Base-by-base conservation (phyloP, 257 asterid genomes). In the Haberlea rhodopensis region DNA sequence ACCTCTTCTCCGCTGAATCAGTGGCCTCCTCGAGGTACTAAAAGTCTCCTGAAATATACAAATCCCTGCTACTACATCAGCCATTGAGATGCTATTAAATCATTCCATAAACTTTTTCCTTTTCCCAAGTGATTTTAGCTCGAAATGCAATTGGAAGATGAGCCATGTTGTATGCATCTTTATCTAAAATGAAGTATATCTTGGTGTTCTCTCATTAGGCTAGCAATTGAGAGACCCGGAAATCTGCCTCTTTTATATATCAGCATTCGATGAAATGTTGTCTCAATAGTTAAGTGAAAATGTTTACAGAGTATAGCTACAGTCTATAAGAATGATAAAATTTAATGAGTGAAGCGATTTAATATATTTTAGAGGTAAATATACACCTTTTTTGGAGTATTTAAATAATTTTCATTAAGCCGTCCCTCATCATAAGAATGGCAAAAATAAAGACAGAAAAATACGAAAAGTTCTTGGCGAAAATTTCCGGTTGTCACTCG, bases 11-110 rank as follows among this genome's bases (percentile, higher is more conserved):
- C 6, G 1, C 86, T 8, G 92, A 87, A 64, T 87, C 94, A 3
- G 94, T 83, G 63, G 92, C 87, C 16, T 80, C 87, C 32, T 87
- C 55, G 1, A 88, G 96, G 86, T 88, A 84, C 72, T 87, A 57
- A 79, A 56, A 5, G 15, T 67, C 52, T 9, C 27, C 45, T 0
- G 11, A 54, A 24, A 21, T n/a, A 66, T 40, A 40, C 29, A 22
- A 52, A 24, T 19, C 40, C 49, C 54, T 46, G 40, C 52, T 46
- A 46, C 24, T 65, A 28, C 66, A 64, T 13, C 58, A 6, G 55
- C 26, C 21, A 40, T 9, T 61, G 37, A 53, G 68, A 26, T 62
- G 52, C 24, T 53, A 54, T 62, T 43, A 6, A 54, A 43, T 63
- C 26, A 18, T 60, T 48, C 40, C 31, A 8, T 8, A 31, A 19